Evolutionary conservation across 2,329 filamentous ascomycete species (phyloP), one percentile per base, ranked within the genome.

Genomic region (Aspergillus sp.): DNA sequence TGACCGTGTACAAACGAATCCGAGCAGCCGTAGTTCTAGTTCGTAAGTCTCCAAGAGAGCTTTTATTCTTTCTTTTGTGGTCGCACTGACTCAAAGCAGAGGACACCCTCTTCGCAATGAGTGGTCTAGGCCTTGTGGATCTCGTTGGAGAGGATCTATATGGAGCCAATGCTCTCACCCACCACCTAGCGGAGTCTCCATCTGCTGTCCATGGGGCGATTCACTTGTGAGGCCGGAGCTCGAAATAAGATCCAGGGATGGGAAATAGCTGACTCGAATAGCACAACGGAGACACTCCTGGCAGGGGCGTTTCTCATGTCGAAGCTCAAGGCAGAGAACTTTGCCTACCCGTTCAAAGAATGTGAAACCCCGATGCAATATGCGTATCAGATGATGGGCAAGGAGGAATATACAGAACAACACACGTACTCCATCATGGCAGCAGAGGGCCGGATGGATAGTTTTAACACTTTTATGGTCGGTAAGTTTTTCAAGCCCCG

Each of bases 391-490:
- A 57, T 69, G 3, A 68, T 74, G 59, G 73, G 73, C 2, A 54
- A 70, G 15, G 51, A 68, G 1, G 56, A 66, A 2, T 64, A 74
- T 8, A 62, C 68, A 9, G 57, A 66, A 2, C 61, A 72, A 41
- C 73, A 76, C 51, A 72, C 73, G 0, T 76, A 76, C 48, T 68
- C 68, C 0, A 76, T 75, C 8, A 75, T 76, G 71, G 65, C 68
- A 11, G 58, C 56, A 2, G 68, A 73, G 56, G 70, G 70, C 21
- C 72, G 73, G 12, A 74, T 76, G 71, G 68, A 69, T 23, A 74
- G 72, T 53, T 76, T 76, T 45, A 75, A 76, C 33, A 55, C 61
- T n/a, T 75, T 76, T 58, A 76, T 76, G 73, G 67, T 68, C 2
- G 72, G 73, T 50, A 76, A 75, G 51, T 75, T 75, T 35, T 62